These are phyloP conservation scores for Geotrichum fermentans DNA, from an alignment of 1,139 yeast genomes.

Conservation along the genomic window DNA sequence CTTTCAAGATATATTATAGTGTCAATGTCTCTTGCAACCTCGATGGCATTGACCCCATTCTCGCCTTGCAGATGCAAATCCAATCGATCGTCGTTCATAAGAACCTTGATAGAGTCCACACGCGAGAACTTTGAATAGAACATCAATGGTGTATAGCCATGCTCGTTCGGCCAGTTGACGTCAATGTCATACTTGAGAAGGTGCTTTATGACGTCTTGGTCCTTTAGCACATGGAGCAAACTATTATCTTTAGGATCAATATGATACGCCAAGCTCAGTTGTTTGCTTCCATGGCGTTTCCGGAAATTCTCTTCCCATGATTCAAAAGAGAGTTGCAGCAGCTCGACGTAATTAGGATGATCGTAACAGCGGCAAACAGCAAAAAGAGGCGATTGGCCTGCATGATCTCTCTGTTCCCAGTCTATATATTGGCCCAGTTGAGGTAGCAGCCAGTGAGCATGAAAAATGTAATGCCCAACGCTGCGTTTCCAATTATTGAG, in stretches of 20 bases:
- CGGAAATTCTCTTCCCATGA: constrained; percentile 31
- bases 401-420: constrained; percentile 67
- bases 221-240: constrained; percentile 61
- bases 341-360: constrained; percentile 53
- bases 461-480: constrained; percentile 70
- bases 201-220: constrained; percentile 40
- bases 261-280: constrained; percentile 46
- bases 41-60: constrained; percentile 43
- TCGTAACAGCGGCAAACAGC: constrained; percentile 78
- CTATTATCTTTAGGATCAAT: constrained; percentile 71
- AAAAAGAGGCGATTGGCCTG: constrained; percentile 76
- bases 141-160: constrained; percentile 65
- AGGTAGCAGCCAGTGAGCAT: constrained; percentile 50
- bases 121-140: constrained; percentile 67
- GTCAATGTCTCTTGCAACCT: constrained; percentile 45
- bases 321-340: constrained; percentile 48
- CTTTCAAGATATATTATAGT: constrained; percentile 47
- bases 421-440: constrained; percentile 54
- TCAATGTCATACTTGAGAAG: constrained; percentile 45
- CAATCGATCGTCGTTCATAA: constrained; percentile 29
- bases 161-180: constrained; percentile 58
- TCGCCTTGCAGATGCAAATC: constrained; percentile 32
- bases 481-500: constrained; percentile 52
- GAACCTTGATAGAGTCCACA: constrained; percentile 49
- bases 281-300: constrained; percentile 27